Evolutionary conservation across 495 filamentous ascomycete genomes (phyloP).

Genomic region (Penicillium diatomitis): DNA sequence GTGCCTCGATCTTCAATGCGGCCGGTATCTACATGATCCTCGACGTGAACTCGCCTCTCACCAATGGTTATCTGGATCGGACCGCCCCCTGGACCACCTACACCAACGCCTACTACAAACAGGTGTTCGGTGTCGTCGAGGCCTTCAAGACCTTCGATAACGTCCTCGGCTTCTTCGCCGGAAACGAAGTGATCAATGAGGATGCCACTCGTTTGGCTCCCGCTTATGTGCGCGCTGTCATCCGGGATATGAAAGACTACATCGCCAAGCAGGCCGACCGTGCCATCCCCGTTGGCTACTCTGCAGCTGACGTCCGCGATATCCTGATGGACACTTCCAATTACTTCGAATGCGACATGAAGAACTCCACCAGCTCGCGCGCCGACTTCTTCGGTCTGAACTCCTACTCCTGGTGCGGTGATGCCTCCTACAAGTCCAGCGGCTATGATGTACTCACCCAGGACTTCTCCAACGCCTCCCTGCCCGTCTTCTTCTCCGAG

Average conservation of each 20-base stretch:
- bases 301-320: conserved; percentile 81
- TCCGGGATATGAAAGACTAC: conserved; percentile 82
- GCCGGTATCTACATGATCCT: conserved; percentile 63
- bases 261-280: conserved; percentile 62
- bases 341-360: conserved; percentile 75
- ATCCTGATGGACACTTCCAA: conserved; percentile 70
- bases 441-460: conserved; percentile 63
- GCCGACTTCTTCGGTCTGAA: conserved; percentile 90
- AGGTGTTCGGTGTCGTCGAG: conserved; percentile 85
- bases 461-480: conserved; percentile 59
- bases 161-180: conserved; percentile 82
- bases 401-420: conserved; percentile 91
- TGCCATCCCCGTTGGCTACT: conserved; percentile 78
- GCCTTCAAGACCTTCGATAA: conserved; percentile 92
- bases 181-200: conserved; percentile 89
- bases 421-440: conserved; percentile 57
- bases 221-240: conserved; percentile 51
- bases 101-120: conserved; percentile 62
- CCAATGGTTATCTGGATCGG: conserved; percentile 66
- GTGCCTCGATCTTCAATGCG: conserved; percentile 84
- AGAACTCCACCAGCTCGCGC: conserved; percentile 54
- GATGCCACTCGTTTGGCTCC: conserved; percentile 29
- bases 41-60: conserved; percentile 89
- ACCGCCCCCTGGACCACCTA: conserved; percentile 60
- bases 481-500: conserved; percentile 94